Base-by-base conservation (phyloP, 2,329 filamentous ascomycete species). In the Penicillium sp. region DNA sequence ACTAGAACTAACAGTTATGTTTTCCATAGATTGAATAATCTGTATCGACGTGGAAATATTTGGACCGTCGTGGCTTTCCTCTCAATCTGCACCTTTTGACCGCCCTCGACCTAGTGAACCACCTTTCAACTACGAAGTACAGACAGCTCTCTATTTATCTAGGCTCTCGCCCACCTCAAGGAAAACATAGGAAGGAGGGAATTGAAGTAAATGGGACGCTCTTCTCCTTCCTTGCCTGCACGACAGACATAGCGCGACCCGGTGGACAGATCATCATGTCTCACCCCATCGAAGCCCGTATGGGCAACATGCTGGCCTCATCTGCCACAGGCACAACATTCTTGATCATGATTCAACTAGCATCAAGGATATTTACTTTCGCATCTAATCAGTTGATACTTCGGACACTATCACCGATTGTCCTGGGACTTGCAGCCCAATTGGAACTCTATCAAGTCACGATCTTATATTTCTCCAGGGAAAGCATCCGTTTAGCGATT, bases 391-490 rank as follows among this genome's bases (percentile, higher is more conserved):
- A 99, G 76, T 76, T 96, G 40, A 85, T 99, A 33, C 84, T 99
- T 7, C 91, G 94, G 38, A 94, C 91, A 74, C 81, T 98, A 48
- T 96, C 93, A 1, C 93, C 95, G 0, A 85, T 89, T 60, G 83
- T 96, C 0, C 85, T 99, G 1, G 95, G 94, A 6, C 83, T 96
- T 5, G 90, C 93, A 1, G 89, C 93, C 0, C 95, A 97, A 75
- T 84, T 99, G 3, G 95, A 99, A 71, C 87, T 98, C 0, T 97
- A 93, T 76, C 93, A 94, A 61, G 89, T 96, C 48, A 92, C 93
- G 0, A 89, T 96, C n/a, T 84, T 99, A 0, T 97, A 96, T 77
- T 98, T 99, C 72, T 90, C 95, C 0, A 86, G 95, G 42, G 95
- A 99, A 78, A 94, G 90, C 70, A 80, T 98, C 52, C 89, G 95